Percentiles rank a stretch among this genome's conserved stretches.
Evolutionary conservation across 2,329 filamentous ascomycete genomes (phyloP).

Genomic region (Samsoniella hepiali): DNA sequence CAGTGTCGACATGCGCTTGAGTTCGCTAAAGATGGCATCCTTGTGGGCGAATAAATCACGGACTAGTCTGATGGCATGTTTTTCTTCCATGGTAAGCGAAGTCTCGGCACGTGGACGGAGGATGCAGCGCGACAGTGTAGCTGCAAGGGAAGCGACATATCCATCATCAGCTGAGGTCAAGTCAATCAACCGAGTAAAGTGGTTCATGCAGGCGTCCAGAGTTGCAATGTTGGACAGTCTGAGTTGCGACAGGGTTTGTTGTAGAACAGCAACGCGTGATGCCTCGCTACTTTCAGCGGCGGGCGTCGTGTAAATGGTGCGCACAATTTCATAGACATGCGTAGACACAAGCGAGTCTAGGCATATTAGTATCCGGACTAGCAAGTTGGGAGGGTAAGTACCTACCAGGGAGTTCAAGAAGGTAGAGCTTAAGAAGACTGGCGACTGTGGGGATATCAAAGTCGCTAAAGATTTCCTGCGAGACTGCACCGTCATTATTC

Average conservation of each 20-base stretch:
- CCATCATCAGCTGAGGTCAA: conserved; percentile 91
- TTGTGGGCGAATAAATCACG: conserved; percentile 93
- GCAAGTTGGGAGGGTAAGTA: conserved; percentile 19
- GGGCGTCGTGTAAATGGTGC: conserved; percentile 89
- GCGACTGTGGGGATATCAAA: conserved; percentile 95
- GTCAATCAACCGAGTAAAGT: conserved; percentile 95
- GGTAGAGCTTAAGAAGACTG: conserved; percentile 87
- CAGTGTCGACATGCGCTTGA: conserved; percentile 82
- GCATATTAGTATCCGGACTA: conserved; percentile 27
- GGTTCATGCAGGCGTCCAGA: conserved; percentile 96
- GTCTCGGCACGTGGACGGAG: conserved; percentile 84
- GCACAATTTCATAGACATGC: conserved; percentile 97
- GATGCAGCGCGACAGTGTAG: conserved; percentile 76
- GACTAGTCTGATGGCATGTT: conserved; percentile 84
- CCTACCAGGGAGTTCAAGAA: conserved; percentile 89
- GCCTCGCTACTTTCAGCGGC: conserved; percentile 72
- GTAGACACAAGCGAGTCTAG: conserved; percentile 95
- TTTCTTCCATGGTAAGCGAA: conserved; percentile 91
- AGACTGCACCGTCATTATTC: conserved; percentile 81
- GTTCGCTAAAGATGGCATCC: conserved; percentile 88
- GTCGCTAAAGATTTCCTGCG: conserved; percentile 72
- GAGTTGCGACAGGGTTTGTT: conserved; percentile 92
- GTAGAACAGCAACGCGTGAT: conserved; percentile 82
- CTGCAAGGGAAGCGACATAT: conserved; percentile 73
- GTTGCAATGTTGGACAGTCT: conserved; percentile 97